A percentile compares a stretch with the other conserved stretches of the same genome.
phyloP scores from a whole-genome alignment of 2,329 filamentous ascomycete species.

The Trichoderma aggressivum region DNA sequence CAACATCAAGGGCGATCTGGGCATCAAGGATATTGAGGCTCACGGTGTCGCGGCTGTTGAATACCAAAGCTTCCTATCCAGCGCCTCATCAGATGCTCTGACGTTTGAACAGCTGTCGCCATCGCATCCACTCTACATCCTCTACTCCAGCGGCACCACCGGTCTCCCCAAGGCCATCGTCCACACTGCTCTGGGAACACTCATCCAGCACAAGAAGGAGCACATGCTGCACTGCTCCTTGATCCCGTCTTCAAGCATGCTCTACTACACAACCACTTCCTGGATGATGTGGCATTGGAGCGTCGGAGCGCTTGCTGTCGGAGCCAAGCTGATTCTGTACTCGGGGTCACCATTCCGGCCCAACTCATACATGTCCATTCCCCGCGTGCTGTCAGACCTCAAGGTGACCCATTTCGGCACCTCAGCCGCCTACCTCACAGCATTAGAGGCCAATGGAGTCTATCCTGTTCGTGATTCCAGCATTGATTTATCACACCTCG shows the following conservation, averaged over 20 bases:
- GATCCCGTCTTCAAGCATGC: slow-evolving; percentile 65
- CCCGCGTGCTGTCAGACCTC: slow-evolving; percentile 74
- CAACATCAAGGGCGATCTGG: slow-evolving; percentile 51
- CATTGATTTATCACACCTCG: slow-evolving; percentile 61
- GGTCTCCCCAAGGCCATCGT: slow-evolving; percentile 87
- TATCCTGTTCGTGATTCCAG: slow-evolving; percentile 51
- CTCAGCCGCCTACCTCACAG: slow-evolving; percentile 86
- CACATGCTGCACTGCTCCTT: slow-evolving; percentile 85
- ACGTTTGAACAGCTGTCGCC: slow-evolving; percentile 75
- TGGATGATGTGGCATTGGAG: slow-evolving; percentile 99
- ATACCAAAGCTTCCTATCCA: slow-evolving; percentile 45
- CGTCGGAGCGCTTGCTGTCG: slow-evolving; percentile 77
- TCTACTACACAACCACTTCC: slow-evolving; percentile 92
- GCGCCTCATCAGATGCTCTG: slow-evolving; percentile 44
- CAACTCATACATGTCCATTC: slow-evolving; percentile 75
- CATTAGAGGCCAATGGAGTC: slow-evolving; percentile 76
- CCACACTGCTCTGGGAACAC: slow-evolving; percentile 82
- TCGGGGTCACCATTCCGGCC: slow-evolving; percentile 88
- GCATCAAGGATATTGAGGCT: slow-evolving; percentile 39
- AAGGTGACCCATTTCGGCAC: slow-evolving; percentile 92
- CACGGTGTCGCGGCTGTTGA: slow-evolving; percentile 42
- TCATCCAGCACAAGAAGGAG: slow-evolving; percentile 97
- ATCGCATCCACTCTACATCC: slow-evolving; percentile 86
- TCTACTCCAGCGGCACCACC: slow-evolving; percentile 92
- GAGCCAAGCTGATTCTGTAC: slow-evolving; percentile 81